phyloP scores from a whole-genome alignment of 2,329 filamentous ascomycete species.

The Ophiobolus disseminans region DNA sequence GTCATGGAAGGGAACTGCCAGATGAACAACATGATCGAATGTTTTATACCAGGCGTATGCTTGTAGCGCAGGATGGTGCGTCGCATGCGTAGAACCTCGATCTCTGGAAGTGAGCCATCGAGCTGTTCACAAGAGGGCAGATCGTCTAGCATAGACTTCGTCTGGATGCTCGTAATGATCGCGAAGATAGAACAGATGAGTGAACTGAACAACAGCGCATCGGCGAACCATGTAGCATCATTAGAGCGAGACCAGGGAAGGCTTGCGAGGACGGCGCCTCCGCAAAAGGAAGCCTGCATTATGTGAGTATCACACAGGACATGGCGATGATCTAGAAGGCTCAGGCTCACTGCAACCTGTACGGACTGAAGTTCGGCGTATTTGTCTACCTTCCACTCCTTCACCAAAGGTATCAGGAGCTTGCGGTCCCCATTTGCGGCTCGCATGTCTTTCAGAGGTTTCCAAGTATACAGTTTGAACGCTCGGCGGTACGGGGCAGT shows the following conservation, averaged over 20 bases:
- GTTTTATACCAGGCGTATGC: constrained; percentile 28
- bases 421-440: constrained; percentile 24
- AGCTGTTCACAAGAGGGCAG: constrained; percentile 30
- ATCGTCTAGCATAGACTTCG: constrained; percentile 37
- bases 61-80: constrained; percentile 32
- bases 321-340: too few species aligned
- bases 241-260: constrained; percentile 26
- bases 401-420: constrained; percentile 22
- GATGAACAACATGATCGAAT: constrained; percentile 39
- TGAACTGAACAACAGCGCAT: constrained; percentile 33
- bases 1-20: constrained; percentile 43
- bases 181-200: constrained; percentile 37
- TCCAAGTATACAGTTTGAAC: constrained; percentile 42
- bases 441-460: constrained; percentile 30
- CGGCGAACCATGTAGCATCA: constrained; percentile 28
- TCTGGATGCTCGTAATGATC: constrained; percentile 39
- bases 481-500: constrained; percentile 37
- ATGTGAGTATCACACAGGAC: constrained; percentile 3
- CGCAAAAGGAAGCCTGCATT: constrained; percentile 35
- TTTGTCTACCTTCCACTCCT: constrained; percentile 37
- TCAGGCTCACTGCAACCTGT: constrained; percentile 29
- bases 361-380: constrained; percentile 36
- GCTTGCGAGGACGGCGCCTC: constrained; percentile 30
- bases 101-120: constrained; percentile 18
- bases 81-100: constrained; percentile 28